phyloP scores from a whole-genome alignment of 1,284 basidiomycete genomes.

The Ceraceosorus guamensis region DNA sequence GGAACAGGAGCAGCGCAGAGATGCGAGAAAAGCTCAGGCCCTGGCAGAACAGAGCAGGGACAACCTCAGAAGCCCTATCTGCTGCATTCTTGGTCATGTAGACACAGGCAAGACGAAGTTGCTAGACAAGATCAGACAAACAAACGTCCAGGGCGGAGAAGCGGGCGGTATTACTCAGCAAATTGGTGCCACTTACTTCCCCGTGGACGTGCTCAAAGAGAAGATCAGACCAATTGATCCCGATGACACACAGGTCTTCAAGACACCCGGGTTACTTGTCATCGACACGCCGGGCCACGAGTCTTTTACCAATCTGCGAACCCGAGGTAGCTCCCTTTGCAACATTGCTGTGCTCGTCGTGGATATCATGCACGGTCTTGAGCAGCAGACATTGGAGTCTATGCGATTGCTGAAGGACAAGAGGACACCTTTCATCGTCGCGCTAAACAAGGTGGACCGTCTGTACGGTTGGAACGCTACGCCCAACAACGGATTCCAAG shows the following conservation, averaged over 20 bases:
- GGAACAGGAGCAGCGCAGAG: slow-evolving; percentile 71
- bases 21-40: slow-evolving; percentile 76
- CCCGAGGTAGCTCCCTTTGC: slow-evolving; percentile 92
- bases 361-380: slow-evolving; percentile 98
- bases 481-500: slow-evolving; percentile 84
- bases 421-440: slow-evolving; percentile 98
- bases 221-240: slow-evolving; percentile 89
- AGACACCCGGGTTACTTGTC: slow-evolving; percentile 89
- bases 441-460: slow-evolving; percentile 99
- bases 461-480: slow-evolving; percentile 90
- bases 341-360: slow-evolving; percentile 99
- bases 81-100: slow-evolving; percentile 98
- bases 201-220: slow-evolving; percentile 84
- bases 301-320: slow-evolving; percentile 94
- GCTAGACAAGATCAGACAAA: slow-evolving; percentile 99
- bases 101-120: slow-evolving; percentile 99
- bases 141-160: slow-evolving; percentile 98
- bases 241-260: slow-evolving; percentile 79
- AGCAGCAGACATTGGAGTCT: slow-evolving; percentile 94
- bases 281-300: slow-evolving; percentile 99
- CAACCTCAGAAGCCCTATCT: slow-evolving; percentile 89
- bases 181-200: slow-evolving; percentile 99
- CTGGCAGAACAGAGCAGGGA: slow-evolving; percentile 81
- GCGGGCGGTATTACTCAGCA: slow-evolving; percentile 99
- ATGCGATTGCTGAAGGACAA: slow-evolving; percentile 83